Percentiles rank a stretch among this genome's conserved stretches.
These are phyloP conservation scores for Cryptosporidium tyzzeri DNA, from an alignment of 169 alveolate species.

Conservation along the genomic window DNA sequence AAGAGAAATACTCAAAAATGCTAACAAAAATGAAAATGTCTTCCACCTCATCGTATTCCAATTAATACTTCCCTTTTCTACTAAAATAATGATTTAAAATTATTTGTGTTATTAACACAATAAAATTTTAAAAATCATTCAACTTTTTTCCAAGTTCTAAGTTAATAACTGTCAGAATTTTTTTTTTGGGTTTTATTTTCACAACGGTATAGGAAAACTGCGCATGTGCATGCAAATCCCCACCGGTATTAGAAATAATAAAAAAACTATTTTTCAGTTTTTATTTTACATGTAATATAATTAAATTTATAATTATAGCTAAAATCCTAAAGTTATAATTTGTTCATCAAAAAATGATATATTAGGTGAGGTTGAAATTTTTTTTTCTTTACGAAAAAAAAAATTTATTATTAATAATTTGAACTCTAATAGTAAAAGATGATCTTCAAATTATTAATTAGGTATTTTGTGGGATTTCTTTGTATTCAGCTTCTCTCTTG, in stretches of 20 bases:
- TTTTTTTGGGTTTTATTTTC: slow-evolving; percentile 9
- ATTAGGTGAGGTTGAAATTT: neutral
- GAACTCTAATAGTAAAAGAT: neutral
- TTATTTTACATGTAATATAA: slow-evolving; percentile 18
- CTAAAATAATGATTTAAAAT: slow-evolving; percentile 34
- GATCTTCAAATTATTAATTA: neutral
- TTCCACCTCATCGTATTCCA: slow-evolving; percentile 44
- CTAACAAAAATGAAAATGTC: slow-evolving; percentile 3
- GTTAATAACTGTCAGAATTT: slow-evolving; percentile 2
- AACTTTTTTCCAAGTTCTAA: slow-evolving; percentile 16
- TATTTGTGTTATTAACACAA: slow-evolving; percentile 56
- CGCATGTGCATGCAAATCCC: slow-evolving; percentile 62
- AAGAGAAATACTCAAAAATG: slow-evolving; percentile 15
- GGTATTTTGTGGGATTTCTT: neutral
- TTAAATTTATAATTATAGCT: slow-evolving; percentile 2
- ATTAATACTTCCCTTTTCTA: slow-evolving; percentile 18
- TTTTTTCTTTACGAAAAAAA: neutral
- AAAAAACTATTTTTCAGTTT: neutral
- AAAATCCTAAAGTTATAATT: slow-evolving; percentile 27
- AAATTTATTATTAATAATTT: neutral
- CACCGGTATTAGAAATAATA: slow-evolving; percentile 19
- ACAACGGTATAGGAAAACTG: slow-evolving; percentile 69
- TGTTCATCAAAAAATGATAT: slow-evolving; percentile 9
- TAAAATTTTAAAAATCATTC: slow-evolving; percentile 52
- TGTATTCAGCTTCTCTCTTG: neutral